Evolutionary conservation across 73 alveolate species (phyloP), one percentile per base, ranked within the genome.

Genomic region (Diophrys sp.): DNA sequence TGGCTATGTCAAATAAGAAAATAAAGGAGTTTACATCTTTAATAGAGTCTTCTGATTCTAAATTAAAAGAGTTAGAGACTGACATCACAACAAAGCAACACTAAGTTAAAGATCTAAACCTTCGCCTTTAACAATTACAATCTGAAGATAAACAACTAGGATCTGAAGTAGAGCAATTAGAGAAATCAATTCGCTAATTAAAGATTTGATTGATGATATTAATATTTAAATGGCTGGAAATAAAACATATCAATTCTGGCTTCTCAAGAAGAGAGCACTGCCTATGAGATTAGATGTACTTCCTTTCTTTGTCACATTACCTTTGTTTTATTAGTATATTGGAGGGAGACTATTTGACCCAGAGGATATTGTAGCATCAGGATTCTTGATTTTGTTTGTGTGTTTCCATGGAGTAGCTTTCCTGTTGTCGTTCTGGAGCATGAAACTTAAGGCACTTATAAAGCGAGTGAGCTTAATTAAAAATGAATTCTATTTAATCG

Each of bases 361-460:
- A 33, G 93, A 86, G 67, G 89, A 86, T 54, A 23, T 86, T 18
- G 44, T 74, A 18, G 93, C 93, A 5, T 44, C 74, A 18, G 27
- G 73, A 18, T 28, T 67, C 0, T 73, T 86, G 67, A 33, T 86
- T 18, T 56, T 62, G 14, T 0, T 85, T 2, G 44, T 77, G 11
- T 29, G 89, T 14, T 74, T 86, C 31, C 67, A 56, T 14, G 29
- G 57, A 66, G 23, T 86, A 11, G 54, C 80, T 23, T 79, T 86
- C 68, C 56, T 86, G 54, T 31, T 86, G 54, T 67, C 79, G 56
- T 76, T 54, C 67, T 86, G 93, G 93, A 71, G 89, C 23, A 85
- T 79, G 57, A 33, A 25, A 1, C 70, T 76, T 2, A 71, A 79
- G 54, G 79, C 73, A 53, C 28, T 32, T 86, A 69, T 67, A 14